Percentiles rank a stretch among this genome's conserved stretches.
Conservation (phyloP, 345 rosid species). For the Lenwebbia sp. region DNA sequence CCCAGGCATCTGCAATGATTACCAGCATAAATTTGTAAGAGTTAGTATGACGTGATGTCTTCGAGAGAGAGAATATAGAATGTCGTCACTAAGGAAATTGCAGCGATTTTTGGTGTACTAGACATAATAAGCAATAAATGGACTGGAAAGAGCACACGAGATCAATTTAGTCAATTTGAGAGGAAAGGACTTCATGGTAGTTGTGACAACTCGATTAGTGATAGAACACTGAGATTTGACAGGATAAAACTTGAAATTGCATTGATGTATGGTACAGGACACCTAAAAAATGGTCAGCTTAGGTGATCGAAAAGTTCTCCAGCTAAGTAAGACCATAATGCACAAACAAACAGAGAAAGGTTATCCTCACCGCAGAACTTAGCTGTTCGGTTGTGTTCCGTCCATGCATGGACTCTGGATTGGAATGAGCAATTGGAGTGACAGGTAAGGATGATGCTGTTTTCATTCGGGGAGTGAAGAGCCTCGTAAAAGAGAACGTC, state of each 20-base stretch:
- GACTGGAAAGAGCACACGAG: neutral
- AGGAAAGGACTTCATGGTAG: neutral
- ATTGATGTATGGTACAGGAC: neutral
- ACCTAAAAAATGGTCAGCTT: neutral
- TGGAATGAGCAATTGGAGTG: conserved; percentile 65
- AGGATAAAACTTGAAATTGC: neutral
- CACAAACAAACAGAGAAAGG: conserved; percentile 1
- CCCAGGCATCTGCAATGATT: neutral
- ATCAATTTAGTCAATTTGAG: neutral
- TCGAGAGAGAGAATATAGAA: neutral
- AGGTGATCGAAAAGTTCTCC: neutral
- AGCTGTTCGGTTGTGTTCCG: conserved; percentile 24
- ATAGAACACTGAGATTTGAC: neutral
- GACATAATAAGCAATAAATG: neutral
- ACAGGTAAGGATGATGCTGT: conserved; percentile 59
- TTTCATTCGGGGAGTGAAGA: conserved; percentile 44
- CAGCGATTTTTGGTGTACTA: neutral
- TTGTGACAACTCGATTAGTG: neutral
- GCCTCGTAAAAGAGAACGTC: conserved; percentile 45
- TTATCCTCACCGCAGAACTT: conserved; percentile 25
- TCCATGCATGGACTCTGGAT: conserved; percentile 88
- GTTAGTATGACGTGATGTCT: neutral
- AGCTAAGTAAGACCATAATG: neutral
- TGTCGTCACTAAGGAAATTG: neutral
- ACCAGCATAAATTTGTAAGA: neutral